Evolutionary conservation across 495 filamentous ascomycete species (phyloP).

Genomic region (Diplogelasinospora grovesii): DNA sequence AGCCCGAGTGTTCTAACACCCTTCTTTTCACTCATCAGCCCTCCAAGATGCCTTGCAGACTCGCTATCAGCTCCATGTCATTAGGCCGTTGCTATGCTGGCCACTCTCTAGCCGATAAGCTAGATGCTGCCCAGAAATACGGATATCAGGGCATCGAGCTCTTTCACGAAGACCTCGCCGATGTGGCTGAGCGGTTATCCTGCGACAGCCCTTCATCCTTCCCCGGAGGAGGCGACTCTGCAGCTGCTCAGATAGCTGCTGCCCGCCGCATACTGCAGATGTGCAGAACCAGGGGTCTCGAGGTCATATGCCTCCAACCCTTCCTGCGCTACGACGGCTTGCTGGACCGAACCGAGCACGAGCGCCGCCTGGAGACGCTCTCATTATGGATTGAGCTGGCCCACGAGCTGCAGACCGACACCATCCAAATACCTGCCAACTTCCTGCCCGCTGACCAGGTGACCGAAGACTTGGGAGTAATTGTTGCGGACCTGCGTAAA

Average conservation of each 20-base stretch:
- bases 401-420: constrained; percentile 56
- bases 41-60: constrained; percentile 27
- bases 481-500: constrained; percentile 57
- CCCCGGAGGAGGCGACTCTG: constrained; percentile 15
- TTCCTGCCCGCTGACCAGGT: constrained; percentile 55
- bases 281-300: constrained; percentile 52
- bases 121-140: constrained; percentile 56
- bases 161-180: constrained; percentile 72
- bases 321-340: constrained; percentile 77
- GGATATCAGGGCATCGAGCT: constrained; percentile 70
- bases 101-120: constrained; percentile 55
- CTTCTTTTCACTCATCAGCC: neutral
- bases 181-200: constrained; percentile 40
- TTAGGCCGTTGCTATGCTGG: constrained; percentile 54
- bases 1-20: too few relatives aligned
- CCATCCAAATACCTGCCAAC: constrained; percentile 68
- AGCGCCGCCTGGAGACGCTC: constrained; percentile 54
- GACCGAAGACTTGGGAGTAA: constrained; percentile 49
- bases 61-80: constrained; percentile 65
- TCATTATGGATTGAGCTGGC: constrained; percentile 63
- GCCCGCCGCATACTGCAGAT: constrained; percentile 48
- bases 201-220: constrained; percentile 19
- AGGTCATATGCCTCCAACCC: constrained; percentile 68
- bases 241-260: constrained; percentile 49
- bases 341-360: constrained; percentile 54